Evolutionary conservation across 2,329 filamentous ascomycete genomes (phyloP), one percentile per base, ranked within the genome.

Genomic region (Blumeria hordei): DNA sequence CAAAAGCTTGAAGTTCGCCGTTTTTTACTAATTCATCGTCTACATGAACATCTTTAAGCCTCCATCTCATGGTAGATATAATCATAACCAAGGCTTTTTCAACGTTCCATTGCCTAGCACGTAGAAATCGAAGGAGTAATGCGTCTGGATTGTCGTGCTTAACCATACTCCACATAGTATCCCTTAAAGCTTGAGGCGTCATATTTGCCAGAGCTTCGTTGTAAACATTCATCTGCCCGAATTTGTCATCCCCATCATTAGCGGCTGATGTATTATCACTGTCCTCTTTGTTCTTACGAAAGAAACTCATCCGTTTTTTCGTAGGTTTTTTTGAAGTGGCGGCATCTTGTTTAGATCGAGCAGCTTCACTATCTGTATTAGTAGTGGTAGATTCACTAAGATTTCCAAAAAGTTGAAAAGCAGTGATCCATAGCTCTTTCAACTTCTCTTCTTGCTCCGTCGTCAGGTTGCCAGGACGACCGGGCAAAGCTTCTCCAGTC

Each of bases 61-160:
- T 80, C 92, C 92, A 98, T 66, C 86, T 83, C 77, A 96, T 85
- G 0, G 92, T 94, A 2, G 87, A 87, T 45, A 98, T 76, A 67
- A 95, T 71, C 92, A 98, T 98, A 60, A 94, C 76, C 32, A 96
- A 74, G 3, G 92, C 92, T 66, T 87, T 88, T 54, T 94, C 83
- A 16, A 94, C 80, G 64, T 98, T 87, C 92, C 92, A 98, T 69
- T 94, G 94, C 49, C 88, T 76, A n/a, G 88, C 88, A 54, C 88
- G 75, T 56, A 94, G 71, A 67, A 94, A 94, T 44, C 88, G 80
- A 56, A 94, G 70, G 14, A 90, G 70, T 16, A 93, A 71, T 2
- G 82, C 83, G 69, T 98, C 92, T 0, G 92, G 92, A 65, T 96
- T 80, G 64, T 98, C 92, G 63, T 92, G 83, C 71, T 96, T 98